Evolutionary conservation across 208 protist species (phyloP).

Genomic region (Leishmania martiniquensis): DNA sequence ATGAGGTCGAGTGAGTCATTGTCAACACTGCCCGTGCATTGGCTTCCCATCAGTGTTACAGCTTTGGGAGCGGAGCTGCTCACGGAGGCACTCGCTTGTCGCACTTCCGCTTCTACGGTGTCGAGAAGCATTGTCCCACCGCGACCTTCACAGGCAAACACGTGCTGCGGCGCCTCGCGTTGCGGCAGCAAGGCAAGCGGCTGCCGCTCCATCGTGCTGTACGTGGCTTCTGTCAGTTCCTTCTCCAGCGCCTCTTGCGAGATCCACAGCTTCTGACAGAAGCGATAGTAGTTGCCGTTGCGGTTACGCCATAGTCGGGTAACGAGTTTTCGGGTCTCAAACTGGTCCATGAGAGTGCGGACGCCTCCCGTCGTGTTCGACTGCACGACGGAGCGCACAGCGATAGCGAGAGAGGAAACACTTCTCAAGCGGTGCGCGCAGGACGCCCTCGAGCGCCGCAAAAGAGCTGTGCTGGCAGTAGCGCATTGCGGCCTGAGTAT

Average conservation of each 20-base stretch:
- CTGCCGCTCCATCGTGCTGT: conserved; percentile 70
- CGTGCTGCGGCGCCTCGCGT: conserved; percentile 27
- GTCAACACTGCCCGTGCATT: background rate
- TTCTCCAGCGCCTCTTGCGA: conserved; percentile 67
- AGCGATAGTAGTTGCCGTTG: conserved; percentile 83
- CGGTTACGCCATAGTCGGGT: conserved; percentile 53
- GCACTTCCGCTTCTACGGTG: background rate
- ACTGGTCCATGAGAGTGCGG: conserved; percentile 70
- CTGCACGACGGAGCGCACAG: conserved; percentile 56
- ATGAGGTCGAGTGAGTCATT: conserved; percentile 22
- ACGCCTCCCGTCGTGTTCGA: conserved; percentile 41
- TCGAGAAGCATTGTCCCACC: conserved; percentile 58
- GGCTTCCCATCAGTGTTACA: background rate
- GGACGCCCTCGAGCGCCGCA: background rate
- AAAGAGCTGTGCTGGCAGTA: background rate
- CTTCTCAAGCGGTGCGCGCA: background rate
- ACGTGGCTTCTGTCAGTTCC: conserved; percentile 56
- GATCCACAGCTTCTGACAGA: conserved; percentile 81
- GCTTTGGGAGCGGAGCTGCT: background rate
- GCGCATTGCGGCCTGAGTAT: background rate
- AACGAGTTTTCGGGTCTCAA: conserved; percentile 45
- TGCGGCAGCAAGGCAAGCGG: conserved; percentile 60
- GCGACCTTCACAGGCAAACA: conserved; percentile 50
- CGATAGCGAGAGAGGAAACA: background rate
- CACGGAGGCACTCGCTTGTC: background rate